phyloP scores from a whole-genome alignment of 139 green algal species.

The Yamagishiella unicocca region DNA sequence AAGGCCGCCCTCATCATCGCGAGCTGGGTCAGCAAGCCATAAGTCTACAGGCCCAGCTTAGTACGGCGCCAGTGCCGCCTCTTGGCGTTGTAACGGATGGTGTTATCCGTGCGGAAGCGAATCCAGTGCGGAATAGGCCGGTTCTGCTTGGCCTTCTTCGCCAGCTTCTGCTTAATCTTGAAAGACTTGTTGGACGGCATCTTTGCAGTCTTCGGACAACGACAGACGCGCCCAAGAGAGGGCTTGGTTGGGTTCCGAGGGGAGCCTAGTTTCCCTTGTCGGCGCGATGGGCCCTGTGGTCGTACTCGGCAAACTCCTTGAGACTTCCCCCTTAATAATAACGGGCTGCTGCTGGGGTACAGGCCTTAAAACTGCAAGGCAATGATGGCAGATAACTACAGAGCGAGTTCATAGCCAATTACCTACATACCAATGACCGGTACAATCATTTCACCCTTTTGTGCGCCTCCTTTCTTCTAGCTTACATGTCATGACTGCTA shows the following conservation, averaged over 20 bases:
- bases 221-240: constrained; percentile 23
- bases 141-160: constrained; percentile 99
- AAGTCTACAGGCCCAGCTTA: constrained; percentile 92
- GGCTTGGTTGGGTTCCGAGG: not conserved
- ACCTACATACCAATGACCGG: too few relatives aligned
- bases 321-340: too few relatives aligned
- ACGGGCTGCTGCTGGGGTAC: too few relatives aligned
- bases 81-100: constrained; percentile 98
- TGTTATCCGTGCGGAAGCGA: constrained; percentile 94
- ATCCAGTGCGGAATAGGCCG: constrained; percentile 97
- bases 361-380: too few relatives aligned
- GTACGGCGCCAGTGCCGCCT: constrained; percentile 95
- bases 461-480: too few relatives aligned
- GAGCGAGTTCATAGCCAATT: too few relatives aligned
- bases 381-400: too few relatives aligned
- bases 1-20: constrained; percentile 14
- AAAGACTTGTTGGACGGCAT: constrained; percentile 53
- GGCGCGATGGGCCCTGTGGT: not conserved
- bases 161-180: constrained; percentile 73
- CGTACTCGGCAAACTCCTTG: not conserved
- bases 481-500: too few relatives aligned
- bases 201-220: constrained; percentile 24
- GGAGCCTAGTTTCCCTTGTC: not conserved
- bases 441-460: too few relatives aligned
- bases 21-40: not conserved